Percentiles rank a stretch among this genome's conserved stretches.
Conservation (phyloP, 192 early-diverging fungal species). For the Ambispora gerdemannii region DNA sequence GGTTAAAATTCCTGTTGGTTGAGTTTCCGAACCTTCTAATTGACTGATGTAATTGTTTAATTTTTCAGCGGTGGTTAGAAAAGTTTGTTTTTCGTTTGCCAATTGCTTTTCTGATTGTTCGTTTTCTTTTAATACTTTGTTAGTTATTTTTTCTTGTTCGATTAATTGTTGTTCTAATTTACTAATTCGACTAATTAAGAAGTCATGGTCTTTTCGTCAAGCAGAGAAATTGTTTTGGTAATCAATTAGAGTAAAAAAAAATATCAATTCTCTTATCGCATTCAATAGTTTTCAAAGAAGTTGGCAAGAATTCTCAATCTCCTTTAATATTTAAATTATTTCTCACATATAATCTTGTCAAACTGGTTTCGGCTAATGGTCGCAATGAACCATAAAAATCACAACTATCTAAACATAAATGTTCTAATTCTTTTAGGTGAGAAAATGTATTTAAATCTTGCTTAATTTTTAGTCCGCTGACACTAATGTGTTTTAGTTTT, state of each 20-base stretch:
- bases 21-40: no score
- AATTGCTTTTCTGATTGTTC: slow-evolving; percentile 1
- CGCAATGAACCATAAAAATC: background rate
- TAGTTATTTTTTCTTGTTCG: slow-evolving; percentile 5
- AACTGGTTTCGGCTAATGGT: background rate
- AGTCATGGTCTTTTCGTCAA: background rate
- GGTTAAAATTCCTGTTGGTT: no score
- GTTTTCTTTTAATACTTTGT: background rate
- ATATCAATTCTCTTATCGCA: background rate
- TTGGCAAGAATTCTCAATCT: background rate
- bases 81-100: background rate
- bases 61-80: background rate
- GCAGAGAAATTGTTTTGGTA: background rate
- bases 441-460: background rate
- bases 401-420: background rate
- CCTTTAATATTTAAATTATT: background rate
- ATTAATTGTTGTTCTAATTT: slow-evolving; percentile 11
- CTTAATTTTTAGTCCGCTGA: background rate
- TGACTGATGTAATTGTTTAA: background rate
- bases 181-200: slow-evolving; percentile 2
- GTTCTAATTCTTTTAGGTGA: background rate
- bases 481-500: background rate
- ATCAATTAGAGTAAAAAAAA: background rate
- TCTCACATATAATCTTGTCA: background rate
- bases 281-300: background rate